Evolutionary conservation across 176 grass and related monocot genomes (phyloP).

Genomic region (Poa pratensis): DNA sequence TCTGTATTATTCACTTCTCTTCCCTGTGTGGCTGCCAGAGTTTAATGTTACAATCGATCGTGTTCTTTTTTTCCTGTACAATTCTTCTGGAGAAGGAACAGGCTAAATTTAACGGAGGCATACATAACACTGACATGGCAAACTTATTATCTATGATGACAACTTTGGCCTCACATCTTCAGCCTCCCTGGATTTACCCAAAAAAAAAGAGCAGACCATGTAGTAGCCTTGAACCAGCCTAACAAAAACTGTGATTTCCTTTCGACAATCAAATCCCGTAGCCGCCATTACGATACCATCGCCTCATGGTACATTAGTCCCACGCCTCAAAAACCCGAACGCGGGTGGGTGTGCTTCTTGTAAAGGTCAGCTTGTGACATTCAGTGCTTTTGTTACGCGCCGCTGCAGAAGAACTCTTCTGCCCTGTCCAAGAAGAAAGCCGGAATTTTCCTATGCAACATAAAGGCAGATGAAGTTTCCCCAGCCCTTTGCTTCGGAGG

Average conservation of each 20-base stretch:
- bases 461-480: constrained; percentile 68
- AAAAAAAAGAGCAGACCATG: not conserved
- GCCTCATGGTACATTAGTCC: not conserved
- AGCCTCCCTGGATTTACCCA: constrained; percentile 10
- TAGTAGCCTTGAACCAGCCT: not conserved
- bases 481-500: constrained; percentile 64
- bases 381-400: constrained; percentile 33
- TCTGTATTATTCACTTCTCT: not conserved
- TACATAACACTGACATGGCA: not conserved
- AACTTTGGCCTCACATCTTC: not conserved
- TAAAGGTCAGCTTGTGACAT: constrained; percentile 21
- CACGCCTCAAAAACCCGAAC: constrained; percentile 27
- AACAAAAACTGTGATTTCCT: not conserved
- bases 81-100: not conserved
- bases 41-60: not conserved
- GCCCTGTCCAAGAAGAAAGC: constrained; percentile 88
- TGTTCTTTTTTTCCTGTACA: constrained; percentile 26
- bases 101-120: not conserved
- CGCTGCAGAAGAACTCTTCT: constrained; percentile 80
- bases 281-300: not conserved
- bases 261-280: not conserved
- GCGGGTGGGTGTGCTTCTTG: not conserved
- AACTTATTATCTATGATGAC: constrained; percentile 20
- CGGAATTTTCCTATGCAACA: constrained; percentile 89
- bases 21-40: not conserved